Percentiles rank a stretch among this genome's conserved stretches.
Conservation (phyloP, 345 rosid species). For the Psidium guajava region DNA sequence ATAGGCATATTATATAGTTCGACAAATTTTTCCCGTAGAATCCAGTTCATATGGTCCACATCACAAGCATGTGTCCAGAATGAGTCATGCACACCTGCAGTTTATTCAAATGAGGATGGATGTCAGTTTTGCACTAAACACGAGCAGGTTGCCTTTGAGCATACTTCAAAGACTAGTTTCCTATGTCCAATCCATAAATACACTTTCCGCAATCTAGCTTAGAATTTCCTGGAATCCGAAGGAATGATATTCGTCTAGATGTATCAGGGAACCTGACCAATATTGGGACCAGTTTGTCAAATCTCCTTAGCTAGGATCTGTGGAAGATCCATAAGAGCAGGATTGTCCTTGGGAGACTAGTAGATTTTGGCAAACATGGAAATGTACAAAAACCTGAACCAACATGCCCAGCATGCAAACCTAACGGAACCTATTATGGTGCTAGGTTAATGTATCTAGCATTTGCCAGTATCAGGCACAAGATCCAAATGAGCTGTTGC, state of each 20-base stretch:
- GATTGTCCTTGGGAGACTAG: not conserved
- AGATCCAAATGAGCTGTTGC: not conserved
- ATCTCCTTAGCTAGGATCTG: not conserved
- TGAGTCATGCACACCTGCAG: slow-evolving; percentile 94
- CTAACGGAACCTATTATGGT: not conserved
- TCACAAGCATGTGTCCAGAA: slow-evolving; percentile 99
- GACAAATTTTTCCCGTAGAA: slow-evolving; percentile 82
- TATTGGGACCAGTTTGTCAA: not conserved
- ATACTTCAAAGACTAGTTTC: not conserved
- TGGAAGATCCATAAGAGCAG: not conserved
- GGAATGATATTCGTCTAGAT: not conserved
- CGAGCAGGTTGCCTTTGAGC: not conserved
- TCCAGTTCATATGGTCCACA: slow-evolving; percentile 81
- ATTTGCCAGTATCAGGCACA: not conserved
- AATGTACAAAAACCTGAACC: not conserved
- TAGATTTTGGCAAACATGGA: not conserved
- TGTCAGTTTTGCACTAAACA: not conserved
- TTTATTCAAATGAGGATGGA: not conserved
- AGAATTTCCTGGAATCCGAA: not conserved
- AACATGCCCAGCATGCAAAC: not conserved
- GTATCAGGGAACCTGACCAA: not conserved
- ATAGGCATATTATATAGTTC: slow-evolving; percentile 78
- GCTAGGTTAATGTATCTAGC: not conserved
- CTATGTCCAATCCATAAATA: not conserved
- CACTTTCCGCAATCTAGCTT: not conserved